phyloP scores from a whole-genome alignment of 345 rosid species.

The Salix arbutifolia region DNA sequence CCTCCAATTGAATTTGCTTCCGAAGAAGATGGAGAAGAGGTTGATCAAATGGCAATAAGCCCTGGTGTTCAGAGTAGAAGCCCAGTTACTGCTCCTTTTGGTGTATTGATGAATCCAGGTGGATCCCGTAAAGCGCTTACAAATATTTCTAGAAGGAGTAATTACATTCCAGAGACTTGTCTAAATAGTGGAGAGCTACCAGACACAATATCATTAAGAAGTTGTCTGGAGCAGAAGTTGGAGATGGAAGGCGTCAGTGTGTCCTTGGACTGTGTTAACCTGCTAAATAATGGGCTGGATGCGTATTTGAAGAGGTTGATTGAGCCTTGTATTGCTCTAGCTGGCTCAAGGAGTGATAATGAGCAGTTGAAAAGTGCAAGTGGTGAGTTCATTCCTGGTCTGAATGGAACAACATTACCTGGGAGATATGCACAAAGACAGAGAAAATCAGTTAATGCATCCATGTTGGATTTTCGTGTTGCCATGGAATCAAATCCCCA shows the following conservation, averaged over 20 bases:
- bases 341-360: constrained; percentile 40
- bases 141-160: constrained; percentile 23
- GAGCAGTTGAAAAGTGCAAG: constrained; percentile 18
- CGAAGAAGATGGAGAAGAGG: constrained; percentile 95
- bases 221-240: constrained; percentile 58
- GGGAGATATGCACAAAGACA: constrained; percentile 22
- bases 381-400: constrained; percentile 13
- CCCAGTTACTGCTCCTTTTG: constrained; percentile 80
- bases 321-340: constrained; percentile 61
- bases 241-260: constrained; percentile 55
- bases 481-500: constrained; percentile 62
- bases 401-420: constrained; percentile 21
- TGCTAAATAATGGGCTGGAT: constrained; percentile 73
- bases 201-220: constrained; percentile 66
- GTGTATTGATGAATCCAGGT: constrained; percentile 52
- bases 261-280: constrained; percentile 52
- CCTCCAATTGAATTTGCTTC: constrained; percentile 78
- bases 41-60: constrained; percentile 74
- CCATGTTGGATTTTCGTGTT: constrained; percentile 53
- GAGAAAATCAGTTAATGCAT: constrained; percentile 29
- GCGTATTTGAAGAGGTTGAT: constrained; percentile 64
- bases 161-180: constrained; percentile 39
- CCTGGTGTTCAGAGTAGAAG: constrained; percentile 73
- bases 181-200: constrained; percentile 60
- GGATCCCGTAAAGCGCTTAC: constrained; percentile 40